Evolutionary conservation across 139 green algal genomes (phyloP).

Genomic region (Haematococcus sp.): DNA sequence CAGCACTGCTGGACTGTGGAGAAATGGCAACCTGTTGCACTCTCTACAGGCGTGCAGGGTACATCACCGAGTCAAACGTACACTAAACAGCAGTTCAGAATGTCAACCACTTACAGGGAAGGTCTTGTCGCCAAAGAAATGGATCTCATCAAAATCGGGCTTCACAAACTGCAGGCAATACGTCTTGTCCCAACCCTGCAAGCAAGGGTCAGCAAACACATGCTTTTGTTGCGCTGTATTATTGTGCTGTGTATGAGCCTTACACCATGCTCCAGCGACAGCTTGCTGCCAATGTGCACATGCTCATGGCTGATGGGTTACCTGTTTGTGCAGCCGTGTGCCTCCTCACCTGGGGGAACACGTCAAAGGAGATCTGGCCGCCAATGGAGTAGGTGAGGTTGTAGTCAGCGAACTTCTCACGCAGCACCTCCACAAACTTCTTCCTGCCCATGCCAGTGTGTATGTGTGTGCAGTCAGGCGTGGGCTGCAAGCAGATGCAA

Average conservation of each 20-base stretch:
- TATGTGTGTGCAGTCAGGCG: too few relatives aligned
- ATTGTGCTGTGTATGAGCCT: not conserved
- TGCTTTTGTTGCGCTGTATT: not conserved
- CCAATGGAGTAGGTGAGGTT: constrained; percentile 94
- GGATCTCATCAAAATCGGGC: constrained; percentile 90
- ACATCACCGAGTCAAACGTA: not conserved
- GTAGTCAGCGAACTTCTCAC: constrained; percentile 86
- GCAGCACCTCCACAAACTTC: constrained; percentile 83
- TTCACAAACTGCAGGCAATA: constrained; percentile 96
- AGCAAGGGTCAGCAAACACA: too few relatives aligned
- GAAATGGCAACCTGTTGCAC: not conserved
- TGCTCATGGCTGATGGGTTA: too few relatives aligned
- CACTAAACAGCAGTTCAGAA: not conserved
- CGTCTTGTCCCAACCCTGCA: constrained; percentile 98
- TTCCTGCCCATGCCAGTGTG: too few relatives aligned
- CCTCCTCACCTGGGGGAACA: constrained; percentile 75
- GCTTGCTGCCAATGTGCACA: too few relatives aligned
- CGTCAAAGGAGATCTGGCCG: constrained; percentile 98
- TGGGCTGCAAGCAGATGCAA: not conserved
- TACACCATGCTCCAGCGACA: too few relatives aligned
- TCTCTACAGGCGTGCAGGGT: not conserved
- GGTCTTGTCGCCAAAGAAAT: constrained; percentile 99
- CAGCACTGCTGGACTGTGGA: not conserved
- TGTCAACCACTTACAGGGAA: constrained; percentile 61
- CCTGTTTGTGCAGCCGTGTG: too few relatives aligned